Base-by-base conservation (phyloP, 306 rosid genomes). In the Casuarina equisetifolia region DNA sequence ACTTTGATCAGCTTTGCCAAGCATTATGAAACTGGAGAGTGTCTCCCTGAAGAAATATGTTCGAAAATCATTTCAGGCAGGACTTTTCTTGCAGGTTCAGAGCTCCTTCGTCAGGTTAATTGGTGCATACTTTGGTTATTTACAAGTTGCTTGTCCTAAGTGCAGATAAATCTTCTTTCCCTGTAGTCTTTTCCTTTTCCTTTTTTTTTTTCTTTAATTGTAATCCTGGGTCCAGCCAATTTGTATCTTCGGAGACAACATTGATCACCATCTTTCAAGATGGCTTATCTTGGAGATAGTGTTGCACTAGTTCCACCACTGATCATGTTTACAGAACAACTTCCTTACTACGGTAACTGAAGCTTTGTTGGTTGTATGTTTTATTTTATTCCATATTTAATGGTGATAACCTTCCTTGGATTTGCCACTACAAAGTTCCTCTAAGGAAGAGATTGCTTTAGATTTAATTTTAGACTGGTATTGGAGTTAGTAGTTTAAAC, bases 1-100 rank as follows among this genome's bases (percentile, higher is more conserved):
- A 94, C 97, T 81, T 83, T 94, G 77, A 84, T 94, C 96, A 87
- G 96, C 79, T 85, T 94, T 75, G 97, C 97, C 59, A 92, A 94
- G 81, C 97, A 94, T 82, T 94, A 83, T 80, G 96, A 94, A 88
- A 90, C 96, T 79, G 97, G 90, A 74, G 93, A 92, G 85, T 85
- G 84, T 86, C 94, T 94, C 49, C 94, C 97, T 40, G 98, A 94
- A 79, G 94, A 88, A 3, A 84, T 91, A 71, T 94, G 76, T 86
- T 74, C 75, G 86, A 94, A 94, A 88, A 96, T 94, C 82, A 92
- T 90, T 82, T 91, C 96, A 36, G 97, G 97, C 32, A 94, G 90
- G 85, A 94, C 96, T 45, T 94, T 85, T 67, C 98, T 94, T 61
- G 98, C 98, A 46, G 98, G 98, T 76, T 86, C 94, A 79, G 81